Evolutionary conservation across 208 protist genomes (phyloP).

Genomic region (Trypanosoma caninum): DNA sequence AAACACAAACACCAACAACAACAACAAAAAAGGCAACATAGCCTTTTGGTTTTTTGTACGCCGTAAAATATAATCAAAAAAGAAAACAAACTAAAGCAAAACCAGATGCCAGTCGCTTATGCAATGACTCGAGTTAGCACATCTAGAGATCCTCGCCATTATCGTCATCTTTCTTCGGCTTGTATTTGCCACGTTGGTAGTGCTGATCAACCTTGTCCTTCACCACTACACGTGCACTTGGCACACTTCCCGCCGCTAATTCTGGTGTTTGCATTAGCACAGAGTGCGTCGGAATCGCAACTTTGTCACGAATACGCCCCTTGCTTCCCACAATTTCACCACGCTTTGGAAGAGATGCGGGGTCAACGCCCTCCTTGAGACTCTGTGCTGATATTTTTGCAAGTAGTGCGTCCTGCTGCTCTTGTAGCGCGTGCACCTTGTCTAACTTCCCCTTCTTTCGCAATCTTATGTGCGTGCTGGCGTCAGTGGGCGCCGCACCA

Average conservation of each 20-base stretch:
- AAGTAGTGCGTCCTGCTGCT: constrained; percentile 65
- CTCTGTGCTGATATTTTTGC: constrained; percentile 27
- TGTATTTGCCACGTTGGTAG: constrained; percentile 66
- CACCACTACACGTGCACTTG: constrained; percentile 29
- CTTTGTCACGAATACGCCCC: constrained; percentile 56
- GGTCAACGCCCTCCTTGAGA: constrained; percentile 31
- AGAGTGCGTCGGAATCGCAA: constrained; percentile 50
- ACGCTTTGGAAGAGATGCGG: constrained; percentile 28
- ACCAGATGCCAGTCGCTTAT: neutral
- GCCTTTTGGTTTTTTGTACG: no score
- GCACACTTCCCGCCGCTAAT: constrained; percentile 36
- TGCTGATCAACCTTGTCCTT: constrained; percentile 55
- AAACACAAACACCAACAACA: no score
- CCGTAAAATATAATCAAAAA: no score
- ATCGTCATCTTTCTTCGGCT: constrained; percentile 36
- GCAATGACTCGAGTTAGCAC: neutral
- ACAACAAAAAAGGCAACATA: no score
- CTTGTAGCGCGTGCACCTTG: constrained; percentile 68
- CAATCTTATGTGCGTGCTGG: constrained; percentile 37
- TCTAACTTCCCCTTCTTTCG: constrained; percentile 59
- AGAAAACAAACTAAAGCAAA: neutral
- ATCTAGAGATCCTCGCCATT: constrained; percentile 54
- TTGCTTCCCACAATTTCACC: constrained; percentile 42
- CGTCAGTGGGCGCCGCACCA: constrained; percentile 3
- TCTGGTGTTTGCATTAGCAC: constrained; percentile 52